Conservation (phyloP, 2,329 filamentous ascomycete genomes). For the Aspergillus awamori region DNA sequence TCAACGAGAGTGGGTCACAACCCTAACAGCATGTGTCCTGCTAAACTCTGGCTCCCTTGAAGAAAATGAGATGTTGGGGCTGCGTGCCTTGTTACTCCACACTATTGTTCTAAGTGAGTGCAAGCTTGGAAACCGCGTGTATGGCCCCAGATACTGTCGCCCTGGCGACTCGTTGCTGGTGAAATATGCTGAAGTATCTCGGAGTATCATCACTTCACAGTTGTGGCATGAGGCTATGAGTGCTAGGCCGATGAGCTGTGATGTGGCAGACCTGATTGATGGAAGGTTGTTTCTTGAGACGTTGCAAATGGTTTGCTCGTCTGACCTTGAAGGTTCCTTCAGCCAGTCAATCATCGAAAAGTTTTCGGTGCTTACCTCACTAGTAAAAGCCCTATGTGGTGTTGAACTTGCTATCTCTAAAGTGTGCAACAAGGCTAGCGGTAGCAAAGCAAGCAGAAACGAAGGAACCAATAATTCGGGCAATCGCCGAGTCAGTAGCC, state of each 20-base stretch:
- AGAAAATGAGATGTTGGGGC: constrained; percentile 1
- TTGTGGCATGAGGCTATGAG: constrained; percentile 39
- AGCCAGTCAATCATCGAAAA: constrained; percentile 15
- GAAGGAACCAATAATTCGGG: neutral
- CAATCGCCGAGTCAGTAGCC: neutral
- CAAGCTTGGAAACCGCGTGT: constrained; percentile 22
- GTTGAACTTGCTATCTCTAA: neutral
- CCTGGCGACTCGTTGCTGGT: constrained; percentile 30
- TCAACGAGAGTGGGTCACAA: constrained; percentile 25
- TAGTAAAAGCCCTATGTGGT: constrained; percentile 12
- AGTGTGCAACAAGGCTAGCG: too few species aligned
- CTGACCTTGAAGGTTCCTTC: neutral
- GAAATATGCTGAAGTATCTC: constrained; percentile 41
- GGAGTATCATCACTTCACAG: constrained; percentile 40
- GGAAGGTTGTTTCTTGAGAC: constrained; percentile 49
- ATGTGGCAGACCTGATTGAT: constrained; percentile 60
- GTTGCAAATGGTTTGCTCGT: constrained; percentile 12
- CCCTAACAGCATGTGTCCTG: constrained; percentile 24
- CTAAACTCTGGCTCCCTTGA: neutral
- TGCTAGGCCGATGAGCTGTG: constrained; percentile 36
- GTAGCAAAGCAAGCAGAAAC: neutral
- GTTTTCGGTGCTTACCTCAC: constrained; percentile 17
- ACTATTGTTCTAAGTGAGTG: constrained; percentile 24
- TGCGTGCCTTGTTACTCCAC: constrained; percentile 26
- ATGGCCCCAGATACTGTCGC: neutral